phyloP scores from a whole-genome alignment of 2,329 filamentous ascomycete genomes.

The Aspergillus intermedius region DNA sequence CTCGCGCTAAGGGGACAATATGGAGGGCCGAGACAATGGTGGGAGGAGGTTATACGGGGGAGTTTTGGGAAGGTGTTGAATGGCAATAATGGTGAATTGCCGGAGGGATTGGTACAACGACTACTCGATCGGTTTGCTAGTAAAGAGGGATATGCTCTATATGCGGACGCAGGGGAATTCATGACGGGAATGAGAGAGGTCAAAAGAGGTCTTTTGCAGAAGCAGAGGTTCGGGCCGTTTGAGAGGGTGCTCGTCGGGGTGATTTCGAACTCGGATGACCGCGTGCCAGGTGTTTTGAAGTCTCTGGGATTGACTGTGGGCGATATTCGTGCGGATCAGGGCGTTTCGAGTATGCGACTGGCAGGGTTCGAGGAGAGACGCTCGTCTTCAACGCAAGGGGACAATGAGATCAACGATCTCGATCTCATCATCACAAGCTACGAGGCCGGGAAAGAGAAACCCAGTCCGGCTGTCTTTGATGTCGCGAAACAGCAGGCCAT shows the following conservation, averaged over 20 bases:
- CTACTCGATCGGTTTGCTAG: conserved; percentile 37
- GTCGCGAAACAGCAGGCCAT: conserved; percentile 28
- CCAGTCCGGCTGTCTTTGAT: conserved; percentile 34
- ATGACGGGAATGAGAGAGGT: conserved; percentile 25
- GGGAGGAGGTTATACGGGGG: conserved; percentile 36
- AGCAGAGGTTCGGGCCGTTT: conserved; percentile 14
- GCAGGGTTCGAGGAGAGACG: conserved; percentile 15
- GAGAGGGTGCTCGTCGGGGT: conserved; percentile 36
- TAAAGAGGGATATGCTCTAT: conserved; percentile 34
- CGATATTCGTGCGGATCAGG: conserved; percentile 25
- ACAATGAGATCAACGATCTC: conserved; percentile 24
- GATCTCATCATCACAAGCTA: conserved; percentile 43
- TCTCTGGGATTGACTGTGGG: conserved; percentile 35
- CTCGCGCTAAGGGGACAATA: conserved; percentile 29
- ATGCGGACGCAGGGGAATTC: conserved; percentile 34
- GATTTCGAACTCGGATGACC: conserved; percentile 43
- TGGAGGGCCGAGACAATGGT: conserved; percentile 38
- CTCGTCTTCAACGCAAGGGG: neutral
- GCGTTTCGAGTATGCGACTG: conserved; percentile 19
- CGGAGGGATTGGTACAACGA: conserved; percentile 25
- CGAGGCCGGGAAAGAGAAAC: conserved; percentile 41
- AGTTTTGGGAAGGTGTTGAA: conserved; percentile 27
- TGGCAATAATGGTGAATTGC: conserved; percentile 9
- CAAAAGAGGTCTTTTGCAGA: conserved; percentile 7
- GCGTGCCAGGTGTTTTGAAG: conserved; percentile 34